Conservation (phyloP, 768 basidiomycete species). For the Lyophyllum shimeji region DNA sequence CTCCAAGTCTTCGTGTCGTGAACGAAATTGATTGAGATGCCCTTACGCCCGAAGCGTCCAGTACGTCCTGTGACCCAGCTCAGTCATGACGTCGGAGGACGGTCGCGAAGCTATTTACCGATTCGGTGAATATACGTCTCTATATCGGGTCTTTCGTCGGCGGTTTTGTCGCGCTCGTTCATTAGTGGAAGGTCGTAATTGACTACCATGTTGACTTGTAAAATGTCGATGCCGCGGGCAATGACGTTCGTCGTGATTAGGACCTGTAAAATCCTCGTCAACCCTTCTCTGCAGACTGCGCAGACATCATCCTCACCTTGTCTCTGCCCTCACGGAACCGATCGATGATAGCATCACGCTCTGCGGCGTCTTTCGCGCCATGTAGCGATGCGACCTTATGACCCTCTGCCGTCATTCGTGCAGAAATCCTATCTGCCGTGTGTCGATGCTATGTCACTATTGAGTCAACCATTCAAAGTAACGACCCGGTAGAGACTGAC, state of each 20-base stretch:
- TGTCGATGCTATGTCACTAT: slow-evolving; percentile 64
- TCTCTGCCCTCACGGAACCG: slow-evolving; percentile 94
- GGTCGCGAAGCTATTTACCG: slow-evolving; percentile 48
- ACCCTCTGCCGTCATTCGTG: slow-evolving; percentile 88
- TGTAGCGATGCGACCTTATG: slow-evolving; percentile 97
- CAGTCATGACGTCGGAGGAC: background rate
- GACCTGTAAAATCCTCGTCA: slow-evolving; percentile 32
- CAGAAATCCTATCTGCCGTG: slow-evolving; percentile 90
- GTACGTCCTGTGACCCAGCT: slow-evolving; percentile 70
- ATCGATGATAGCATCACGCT: slow-evolving; percentile 92
- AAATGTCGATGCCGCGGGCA: slow-evolving; percentile 96
- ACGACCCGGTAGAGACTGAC: slow-evolving; percentile 39
- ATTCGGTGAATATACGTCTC: slow-evolving; percentile 99
- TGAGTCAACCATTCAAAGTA: slow-evolving; percentile 1
- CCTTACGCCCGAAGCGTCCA: slow-evolving; percentile 95
- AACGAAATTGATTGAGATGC: slow-evolving; percentile 97
- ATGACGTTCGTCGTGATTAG: slow-evolving; percentile 99
- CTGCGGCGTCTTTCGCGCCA: slow-evolving; percentile 86
- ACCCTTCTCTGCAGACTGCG: background rate
- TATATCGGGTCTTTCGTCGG: slow-evolving; percentile 74
- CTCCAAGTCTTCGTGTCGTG: slow-evolving; percentile 85
- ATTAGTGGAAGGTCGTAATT: slow-evolving; percentile 94
- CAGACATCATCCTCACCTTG: slow-evolving; percentile 53
- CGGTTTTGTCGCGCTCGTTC: slow-evolving; percentile 60
- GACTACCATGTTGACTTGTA: slow-evolving; percentile 99